These are phyloP conservation scores for Lachnellula subtilissima DNA, from an alignment of 2,329 filamentous ascomycete genomes.

Conservation along the genomic window DNA sequence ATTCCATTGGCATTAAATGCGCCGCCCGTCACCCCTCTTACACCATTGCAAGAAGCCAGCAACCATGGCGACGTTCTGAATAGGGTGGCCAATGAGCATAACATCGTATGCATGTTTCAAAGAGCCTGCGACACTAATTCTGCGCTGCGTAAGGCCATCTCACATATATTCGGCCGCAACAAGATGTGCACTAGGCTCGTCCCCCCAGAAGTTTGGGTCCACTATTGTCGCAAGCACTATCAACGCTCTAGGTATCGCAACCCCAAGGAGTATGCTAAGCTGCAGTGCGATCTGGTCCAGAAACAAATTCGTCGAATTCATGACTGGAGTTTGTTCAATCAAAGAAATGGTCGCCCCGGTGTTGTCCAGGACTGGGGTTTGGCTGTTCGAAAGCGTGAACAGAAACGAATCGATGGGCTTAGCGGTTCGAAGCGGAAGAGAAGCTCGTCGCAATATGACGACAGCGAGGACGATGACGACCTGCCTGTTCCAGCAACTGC, in stretches of 20 bases:
- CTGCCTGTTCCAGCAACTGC: conserved; percentile 27
- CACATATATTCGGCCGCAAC: conserved; percentile 78
- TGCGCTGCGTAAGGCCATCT: conserved; percentile 68
- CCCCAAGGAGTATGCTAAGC: conserved; percentile 52
- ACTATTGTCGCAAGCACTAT: conserved; percentile 78
- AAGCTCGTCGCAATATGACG: conserved; percentile 18
- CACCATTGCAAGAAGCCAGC: conserved; percentile 9
- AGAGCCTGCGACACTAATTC: conserved; percentile 53
- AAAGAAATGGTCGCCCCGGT: conserved; percentile 33
- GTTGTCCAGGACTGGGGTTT: conserved; percentile 57
- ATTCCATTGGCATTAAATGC: conserved; percentile 6
- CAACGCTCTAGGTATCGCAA: conserved; percentile 71
- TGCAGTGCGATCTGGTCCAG: conserved; percentile 60
- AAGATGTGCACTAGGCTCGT: conserved; percentile 71
- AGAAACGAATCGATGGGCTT: conserved; percentile 47
- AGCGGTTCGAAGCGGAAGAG: conserved; percentile 25
- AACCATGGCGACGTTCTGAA: conserved; percentile 34
- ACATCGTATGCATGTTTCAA: conserved; percentile 44
- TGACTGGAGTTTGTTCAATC: conserved; percentile 54
- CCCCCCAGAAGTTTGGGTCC: conserved; percentile 65
- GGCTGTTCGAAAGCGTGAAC: conserved; percentile 59
- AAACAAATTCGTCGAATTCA: conserved; percentile 59
- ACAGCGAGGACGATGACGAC: conserved; percentile 24
- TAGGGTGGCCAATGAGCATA: not conserved
- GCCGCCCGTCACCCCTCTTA: conserved; percentile 20